Base-by-base conservation (phyloP, 306 rosid species). In the Urtica urens region DNA sequence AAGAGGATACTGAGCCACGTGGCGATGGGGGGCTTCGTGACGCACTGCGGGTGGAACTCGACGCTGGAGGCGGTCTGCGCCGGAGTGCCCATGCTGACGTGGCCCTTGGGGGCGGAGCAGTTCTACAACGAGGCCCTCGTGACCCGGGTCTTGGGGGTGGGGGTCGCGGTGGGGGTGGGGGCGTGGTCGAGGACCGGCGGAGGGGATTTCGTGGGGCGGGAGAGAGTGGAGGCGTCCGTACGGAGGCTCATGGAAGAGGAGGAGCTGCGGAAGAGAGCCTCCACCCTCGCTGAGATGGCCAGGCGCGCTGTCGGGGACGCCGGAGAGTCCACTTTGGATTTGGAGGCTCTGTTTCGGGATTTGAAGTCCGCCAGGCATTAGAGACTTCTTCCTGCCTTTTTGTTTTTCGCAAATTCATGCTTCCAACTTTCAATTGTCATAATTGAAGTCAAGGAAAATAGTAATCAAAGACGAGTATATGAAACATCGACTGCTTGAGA, bases 31-130 rank as follows among this genome's bases (percentile, higher is more conserved):
- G 69, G 52, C 5, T 68, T 68, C 39, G 59, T 68, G 49, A 73
- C 63, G 38, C 66, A 68, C 38, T 68, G 73, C 51, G 79, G 79
- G 14, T 73, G 79, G 75, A 73, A 73, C 37, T 72, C 68, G 0
- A 17, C 49, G 0, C 17, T 73, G 8, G 75, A 73, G 38, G 72
- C 31, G 10, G 55, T 73, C 23, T 16, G 31, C 14, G 55, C 65
- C 0, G 75, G 79, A 9, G 51, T 73, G 19, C 50, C 69, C 0
- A 59, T 64, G 75, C 63, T 50, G 26, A 73, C 72, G 1, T 73
- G 79, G 79, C 79, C 79, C 0, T 45, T 55, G 24, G 38, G 22
- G 0, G 58, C 38, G 0, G 71, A 73, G 18, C 71, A 73, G 21
- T 63, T 73, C 29, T 59, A 20, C 54, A 73, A 55, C 24, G 74